These are phyloP conservation scores for Cercospora sojina DNA, from an alignment of 2,329 filamentous ascomycete genomes.

Conservation along the genomic window DNA sequence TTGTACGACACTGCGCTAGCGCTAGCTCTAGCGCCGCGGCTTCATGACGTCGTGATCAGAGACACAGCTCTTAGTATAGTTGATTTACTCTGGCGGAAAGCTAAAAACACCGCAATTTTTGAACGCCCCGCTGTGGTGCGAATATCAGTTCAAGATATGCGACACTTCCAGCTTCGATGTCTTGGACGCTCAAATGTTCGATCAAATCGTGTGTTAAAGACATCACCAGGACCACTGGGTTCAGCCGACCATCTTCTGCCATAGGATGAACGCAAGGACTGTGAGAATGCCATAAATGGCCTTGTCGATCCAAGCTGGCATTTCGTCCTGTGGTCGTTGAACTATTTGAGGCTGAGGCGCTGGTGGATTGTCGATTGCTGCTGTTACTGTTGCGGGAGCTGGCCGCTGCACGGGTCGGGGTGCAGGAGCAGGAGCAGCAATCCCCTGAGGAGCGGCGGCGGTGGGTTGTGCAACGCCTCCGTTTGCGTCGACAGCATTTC, in stretches of 20 bases:
- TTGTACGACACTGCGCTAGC: neutral
- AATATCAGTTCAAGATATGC: neutral
- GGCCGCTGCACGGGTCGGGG: neutral
- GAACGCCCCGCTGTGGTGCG: neutral
- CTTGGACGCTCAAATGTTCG: neutral
- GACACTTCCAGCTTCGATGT: neutral
- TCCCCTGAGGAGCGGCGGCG: constrained; percentile 7
- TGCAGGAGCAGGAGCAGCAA: constrained; percentile 18
- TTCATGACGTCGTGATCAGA: neutral
- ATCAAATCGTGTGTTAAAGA: neutral
- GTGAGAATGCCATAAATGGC: constrained; percentile 72
- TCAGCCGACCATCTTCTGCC: constrained; percentile 28
- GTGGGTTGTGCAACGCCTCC: neutral
- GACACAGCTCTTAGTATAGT: neutral
- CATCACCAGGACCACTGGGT: neutral
- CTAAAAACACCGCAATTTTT: neutral
- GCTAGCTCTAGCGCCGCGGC: neutral
- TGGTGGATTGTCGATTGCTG: constrained; percentile 17
- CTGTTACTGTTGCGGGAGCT: constrained; percentile 12
- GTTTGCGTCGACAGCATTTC: constrained; percentile 18
- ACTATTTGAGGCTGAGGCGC: constrained; percentile 19
- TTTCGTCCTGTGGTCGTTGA: constrained; percentile 44
- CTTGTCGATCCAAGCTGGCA: constrained; percentile 76
- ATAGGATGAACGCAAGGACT: constrained; percentile 67
- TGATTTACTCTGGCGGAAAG: neutral